Evolutionary conservation across 345 rosid species (phyloP).

Genomic region (Sisymbrium irio): DNA sequence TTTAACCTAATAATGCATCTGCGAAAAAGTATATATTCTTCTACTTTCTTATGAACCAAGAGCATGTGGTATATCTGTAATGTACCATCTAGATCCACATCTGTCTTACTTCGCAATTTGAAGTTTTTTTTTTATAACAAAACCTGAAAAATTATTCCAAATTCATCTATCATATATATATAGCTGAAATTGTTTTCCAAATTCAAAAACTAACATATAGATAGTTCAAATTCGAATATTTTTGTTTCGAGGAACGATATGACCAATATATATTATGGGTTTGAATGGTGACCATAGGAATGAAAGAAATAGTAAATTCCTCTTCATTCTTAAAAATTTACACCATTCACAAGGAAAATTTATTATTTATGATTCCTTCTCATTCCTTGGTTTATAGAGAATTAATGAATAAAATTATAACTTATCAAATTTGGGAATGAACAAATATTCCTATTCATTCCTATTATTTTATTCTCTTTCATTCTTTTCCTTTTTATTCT

Average conservation of each 20-base stretch:
- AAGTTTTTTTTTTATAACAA: neutral
- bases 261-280: neutral
- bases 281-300: too few species aligned
- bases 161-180: neutral
- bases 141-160: neutral
- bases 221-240: neutral
- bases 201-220: too few species aligned
- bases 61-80: slow-evolving; percentile 44
- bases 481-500: too few species aligned
- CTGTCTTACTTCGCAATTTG: slow-evolving; percentile 31
- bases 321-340: too few species aligned
- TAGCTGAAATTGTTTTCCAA: neutral
- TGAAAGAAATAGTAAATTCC: too few species aligned
- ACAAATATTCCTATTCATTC: too few species aligned
- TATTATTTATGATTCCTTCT: too few species aligned
- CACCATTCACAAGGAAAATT: too few species aligned
- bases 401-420: too few species aligned
- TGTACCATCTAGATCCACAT: slow-evolving; percentile 41
- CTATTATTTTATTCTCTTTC: too few species aligned
- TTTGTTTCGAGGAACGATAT: neutral
- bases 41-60: slow-evolving; percentile 35
- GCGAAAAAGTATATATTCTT: slow-evolving; percentile 35
- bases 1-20: slow-evolving; percentile 31
- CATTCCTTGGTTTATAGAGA: too few species aligned
- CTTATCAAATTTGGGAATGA: too few species aligned